Evolutionary conservation across 768 basidiomycete genomes (phyloP), one percentile per base, ranked within the genome.

Genomic region (Rhodosporidiobolus sp.): DNA sequence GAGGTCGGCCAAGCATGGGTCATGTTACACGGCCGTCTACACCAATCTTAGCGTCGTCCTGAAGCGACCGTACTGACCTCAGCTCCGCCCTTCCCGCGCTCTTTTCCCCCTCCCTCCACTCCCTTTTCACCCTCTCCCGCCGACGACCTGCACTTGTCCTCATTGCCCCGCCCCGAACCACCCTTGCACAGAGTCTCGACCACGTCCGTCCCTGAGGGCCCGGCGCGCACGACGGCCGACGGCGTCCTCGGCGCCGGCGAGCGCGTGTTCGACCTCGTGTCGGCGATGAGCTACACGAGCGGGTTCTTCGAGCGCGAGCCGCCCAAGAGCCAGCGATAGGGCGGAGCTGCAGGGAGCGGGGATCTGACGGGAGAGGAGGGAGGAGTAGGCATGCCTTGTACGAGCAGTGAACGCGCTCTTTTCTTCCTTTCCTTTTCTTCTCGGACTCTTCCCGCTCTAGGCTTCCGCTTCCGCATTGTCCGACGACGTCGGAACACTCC

Each of bases 221-320:
- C 90, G 16, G 72, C 88, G 22, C 89, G 90, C 61, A 86, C 87
- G 26, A 81, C 91, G 17, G 88, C 91, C 5, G 90, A 96, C 77
- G 86, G 85, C 69, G 94, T 92, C 79, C 84, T 98, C 62, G 87
- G 88, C 48, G 83, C 93, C 34, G 95, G 95, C 63, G 95, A 97
- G 82, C 87, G 89, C 8, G 81, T 95, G 46, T 97, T 95, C 82
- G 90, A 92, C 79, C 85, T 93, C 81, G 83, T 89, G 48, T 89
- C 93, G 78, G 88, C 87, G 19, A 87, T 88, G 4, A 91, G 88
- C n/a, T 90, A 96, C 73, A 92, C 90, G 80, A 94, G 89, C 79
- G 76, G 84, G 16, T 96, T 90, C 79, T 97, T 83, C 67, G 82
- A 81, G 76, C 76, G 77, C 60, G 77, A 78, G 59, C 57, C 65